Evolutionary conservation across 164 flowering plant genomes (phyloP).

Genomic region (Nelumbo lutea): DNA sequence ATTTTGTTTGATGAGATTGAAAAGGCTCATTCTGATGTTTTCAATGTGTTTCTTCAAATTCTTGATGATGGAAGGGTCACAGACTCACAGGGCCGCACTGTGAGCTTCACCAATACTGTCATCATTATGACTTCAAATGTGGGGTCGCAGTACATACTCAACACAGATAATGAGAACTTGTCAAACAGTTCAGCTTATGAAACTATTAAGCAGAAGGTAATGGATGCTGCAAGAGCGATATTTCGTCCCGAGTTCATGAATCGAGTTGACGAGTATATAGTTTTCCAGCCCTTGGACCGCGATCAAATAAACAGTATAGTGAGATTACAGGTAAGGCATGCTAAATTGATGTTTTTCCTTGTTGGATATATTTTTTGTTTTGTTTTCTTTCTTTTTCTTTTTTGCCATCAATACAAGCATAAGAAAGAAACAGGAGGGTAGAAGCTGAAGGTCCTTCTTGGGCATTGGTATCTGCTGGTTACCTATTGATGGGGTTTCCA

Average conservation of each 20-base stretch:
- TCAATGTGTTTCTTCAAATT: slow-evolving; percentile 94
- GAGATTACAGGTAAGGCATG: slow-evolving; percentile 62
- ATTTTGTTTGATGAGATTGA: slow-evolving; percentile 96
- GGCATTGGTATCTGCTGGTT: no score
- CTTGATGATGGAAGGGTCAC: slow-evolving; percentile 97
- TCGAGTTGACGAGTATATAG: slow-evolving; percentile 93
- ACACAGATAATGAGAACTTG: slow-evolving; percentile 51
- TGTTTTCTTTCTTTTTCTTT: background rate
- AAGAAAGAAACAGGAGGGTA: no score
- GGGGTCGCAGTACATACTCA: slow-evolving; percentile 89
- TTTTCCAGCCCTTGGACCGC: slow-evolving; percentile 87
- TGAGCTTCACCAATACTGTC: slow-evolving; percentile 90
- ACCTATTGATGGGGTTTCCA: no score
- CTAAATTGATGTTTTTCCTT: background rate
- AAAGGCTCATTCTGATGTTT: slow-evolving; percentile 93
- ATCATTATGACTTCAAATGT: slow-evolving; percentile 99
- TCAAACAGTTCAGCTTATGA: slow-evolving; percentile 61
- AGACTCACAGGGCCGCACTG: slow-evolving; percentile 95
- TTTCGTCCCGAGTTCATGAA: slow-evolving; percentile 99
- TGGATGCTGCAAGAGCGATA: slow-evolving; percentile 89
- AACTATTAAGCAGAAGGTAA: slow-evolving; percentile 72
- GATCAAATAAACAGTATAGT: slow-evolving; percentile 84
- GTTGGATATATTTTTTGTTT: background rate
- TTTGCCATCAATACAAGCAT: no score
- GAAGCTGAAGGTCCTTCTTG: no score